These are phyloP conservation scores for Phytophthora capsici DNA, from an alignment of 352 stramenopile species.

Conservation along the genomic window DNA sequence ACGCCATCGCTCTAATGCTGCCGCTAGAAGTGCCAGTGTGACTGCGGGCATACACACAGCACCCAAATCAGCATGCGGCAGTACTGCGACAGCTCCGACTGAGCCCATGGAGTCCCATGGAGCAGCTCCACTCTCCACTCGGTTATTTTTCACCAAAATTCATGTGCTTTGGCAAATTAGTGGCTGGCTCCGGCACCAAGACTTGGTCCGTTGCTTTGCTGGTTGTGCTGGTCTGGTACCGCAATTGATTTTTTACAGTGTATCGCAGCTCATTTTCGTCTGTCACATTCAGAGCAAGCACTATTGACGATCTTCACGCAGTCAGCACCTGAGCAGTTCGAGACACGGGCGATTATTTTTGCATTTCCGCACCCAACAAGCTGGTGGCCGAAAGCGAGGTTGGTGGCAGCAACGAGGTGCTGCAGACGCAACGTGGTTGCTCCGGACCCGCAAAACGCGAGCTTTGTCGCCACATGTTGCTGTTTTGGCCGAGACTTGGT, in stretches of 20 bases:
- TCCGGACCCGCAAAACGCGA: conserved; percentile 5
- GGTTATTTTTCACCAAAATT: conserved; percentile 21
- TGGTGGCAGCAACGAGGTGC: neutral
- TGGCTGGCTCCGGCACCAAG: conserved; percentile 6
- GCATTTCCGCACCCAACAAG: conserved; percentile 15
- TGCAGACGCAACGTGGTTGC: neutral
- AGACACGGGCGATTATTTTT: conserved; percentile 1
- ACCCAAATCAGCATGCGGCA: conserved; percentile 15
- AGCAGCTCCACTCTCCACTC: conserved; percentile 8
- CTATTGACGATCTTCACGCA: conserved; percentile 2
- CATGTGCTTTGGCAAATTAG: conserved; percentile 18
- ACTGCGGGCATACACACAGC: conserved; percentile 1
- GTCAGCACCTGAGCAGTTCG: neutral
- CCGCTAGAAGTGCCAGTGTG: neutral
- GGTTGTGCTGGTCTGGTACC: conserved; percentile 5
- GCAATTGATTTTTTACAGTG: conserved; percentile 13
- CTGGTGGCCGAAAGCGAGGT: conserved; percentile 4
- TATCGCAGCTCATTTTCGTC: conserved; percentile 22
- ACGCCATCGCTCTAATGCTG: neutral
- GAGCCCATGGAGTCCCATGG: neutral
- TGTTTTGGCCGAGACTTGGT: conserved; percentile 6
- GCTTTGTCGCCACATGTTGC: conserved; percentile 10
- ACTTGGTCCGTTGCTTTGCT: conserved; percentile 5
- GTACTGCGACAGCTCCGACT: conserved; percentile 18
- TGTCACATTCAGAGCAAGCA: conserved; percentile 19